These are phyloP conservation scores for Fusarium fracticaudum DNA, from an alignment of 2,329 filamentous ascomycete genomes.

Conservation along the genomic window DNA sequence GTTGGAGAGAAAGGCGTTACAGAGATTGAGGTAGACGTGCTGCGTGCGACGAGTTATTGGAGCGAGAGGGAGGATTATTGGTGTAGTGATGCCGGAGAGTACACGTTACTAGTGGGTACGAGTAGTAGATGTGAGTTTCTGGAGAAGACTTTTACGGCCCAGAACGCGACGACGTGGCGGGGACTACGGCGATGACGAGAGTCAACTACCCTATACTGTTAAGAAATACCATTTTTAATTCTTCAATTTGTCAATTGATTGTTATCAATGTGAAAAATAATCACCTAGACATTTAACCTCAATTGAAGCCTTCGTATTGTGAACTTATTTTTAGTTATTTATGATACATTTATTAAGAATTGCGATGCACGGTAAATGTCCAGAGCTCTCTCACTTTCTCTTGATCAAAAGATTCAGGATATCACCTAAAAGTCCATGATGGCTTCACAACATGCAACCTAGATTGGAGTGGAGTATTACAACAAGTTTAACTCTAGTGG, in stretches of 20 bases:
- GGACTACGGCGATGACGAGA: neutral
- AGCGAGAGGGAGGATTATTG: neutral
- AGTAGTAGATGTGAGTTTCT: neutral
- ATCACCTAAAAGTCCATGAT: no score
- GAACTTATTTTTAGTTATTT: no score
- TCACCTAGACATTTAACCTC: neutral
- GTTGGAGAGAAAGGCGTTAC: rapidly evolving
- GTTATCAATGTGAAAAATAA: neutral
- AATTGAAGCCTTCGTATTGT: rapidly evolving
- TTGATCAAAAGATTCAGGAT: no score
- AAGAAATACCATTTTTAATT: neutral
- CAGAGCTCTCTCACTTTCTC: no score
- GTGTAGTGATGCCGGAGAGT: neutral
- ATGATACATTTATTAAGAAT: rapidly evolving
- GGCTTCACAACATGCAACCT: rapidly evolving
- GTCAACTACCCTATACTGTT: neutral
- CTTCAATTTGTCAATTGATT: neutral
- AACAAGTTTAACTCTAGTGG: rapidly evolving
- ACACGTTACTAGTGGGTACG: neutral
- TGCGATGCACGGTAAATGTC: rapidly evolving
- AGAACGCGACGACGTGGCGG: neutral
- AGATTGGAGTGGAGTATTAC: neutral
- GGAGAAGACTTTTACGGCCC: neutral
- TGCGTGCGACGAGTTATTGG: neutral
- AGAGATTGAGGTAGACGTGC: neutral